A percentile compares a stretch with the other conserved stretches of the same genome.
These are phyloP conservation scores for Aphanomyces invadans DNA, from an alignment of 352 stramenopile genomes.

Conservation along the genomic window DNA sequence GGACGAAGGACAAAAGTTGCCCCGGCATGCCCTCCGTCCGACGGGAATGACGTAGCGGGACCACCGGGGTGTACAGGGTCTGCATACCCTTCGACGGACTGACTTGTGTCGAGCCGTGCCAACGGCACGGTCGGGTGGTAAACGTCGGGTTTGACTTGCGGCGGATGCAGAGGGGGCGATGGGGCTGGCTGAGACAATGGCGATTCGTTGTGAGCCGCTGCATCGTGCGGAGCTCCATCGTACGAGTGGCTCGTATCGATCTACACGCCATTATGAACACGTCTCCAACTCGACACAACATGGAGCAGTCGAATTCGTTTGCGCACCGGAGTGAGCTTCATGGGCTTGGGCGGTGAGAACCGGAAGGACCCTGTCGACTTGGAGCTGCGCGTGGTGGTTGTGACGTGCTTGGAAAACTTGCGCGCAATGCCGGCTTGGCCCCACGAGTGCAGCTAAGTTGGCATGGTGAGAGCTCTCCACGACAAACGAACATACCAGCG, in stretches of 20 bases:
- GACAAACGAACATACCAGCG: constrained; percentile 35
- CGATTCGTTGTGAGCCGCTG: not conserved
- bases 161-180: not conserved
- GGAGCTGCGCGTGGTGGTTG: no score
- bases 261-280: no score
- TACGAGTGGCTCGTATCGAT: no score
- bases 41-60: no score
- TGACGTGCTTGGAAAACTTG: constrained; percentile 73
- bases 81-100: no score
- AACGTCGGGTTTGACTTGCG: not conserved
- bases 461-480: not conserved
- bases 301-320: not conserved
- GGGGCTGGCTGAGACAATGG: not conserved
- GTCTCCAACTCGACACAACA: not conserved
- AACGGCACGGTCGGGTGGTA: no score
- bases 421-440: constrained; percentile 86
- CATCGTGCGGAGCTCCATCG: no score
- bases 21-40: no score
- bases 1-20: no score
- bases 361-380: not conserved
- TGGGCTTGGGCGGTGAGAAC: not conserved
- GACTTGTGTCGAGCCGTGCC: no score
- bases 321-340: not conserved
- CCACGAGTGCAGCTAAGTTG: constrained; percentile 84
- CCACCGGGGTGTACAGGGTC: no score